Conservation (phyloP, 2,329 filamentous ascomycete species). For the Claviceps digitariae region DNA sequence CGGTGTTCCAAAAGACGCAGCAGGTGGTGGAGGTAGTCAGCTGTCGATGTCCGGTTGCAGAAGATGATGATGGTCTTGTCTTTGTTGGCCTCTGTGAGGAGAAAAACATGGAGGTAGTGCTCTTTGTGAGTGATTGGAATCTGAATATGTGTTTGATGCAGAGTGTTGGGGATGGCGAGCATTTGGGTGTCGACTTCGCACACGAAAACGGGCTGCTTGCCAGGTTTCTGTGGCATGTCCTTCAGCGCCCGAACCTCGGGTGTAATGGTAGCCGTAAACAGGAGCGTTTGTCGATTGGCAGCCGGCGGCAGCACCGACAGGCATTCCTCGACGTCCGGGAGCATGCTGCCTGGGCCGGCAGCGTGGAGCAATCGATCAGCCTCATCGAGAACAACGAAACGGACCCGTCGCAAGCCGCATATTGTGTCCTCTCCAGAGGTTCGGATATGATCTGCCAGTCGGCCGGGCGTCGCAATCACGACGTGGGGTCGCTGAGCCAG, state of each 20-base stretch:
- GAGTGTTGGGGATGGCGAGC: slow-evolving; percentile 65
- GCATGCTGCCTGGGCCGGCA: slow-evolving; percentile 67
- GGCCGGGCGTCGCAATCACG: slow-evolving; percentile 86
- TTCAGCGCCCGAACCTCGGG: slow-evolving; percentile 82
- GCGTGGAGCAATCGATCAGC: slow-evolving; percentile 76
- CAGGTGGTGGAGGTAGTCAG: slow-evolving; percentile 78
- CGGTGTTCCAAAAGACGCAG: slow-evolving; percentile 76
- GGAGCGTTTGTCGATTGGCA: slow-evolving; percentile 70
- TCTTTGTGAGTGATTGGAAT: slow-evolving; percentile 87
- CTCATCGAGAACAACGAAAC: slow-evolving; percentile 87
- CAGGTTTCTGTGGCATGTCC: slow-evolving; percentile 54
- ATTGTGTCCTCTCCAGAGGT: slow-evolving; percentile 87
- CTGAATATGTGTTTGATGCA: slow-evolving; percentile 75
- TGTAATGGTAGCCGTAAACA: slow-evolving; percentile 94
- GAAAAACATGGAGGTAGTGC: slow-evolving; percentile 82
- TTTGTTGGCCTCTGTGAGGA: slow-evolving; percentile 63
- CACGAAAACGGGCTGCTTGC: slow-evolving; percentile 68
- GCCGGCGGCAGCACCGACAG: slow-evolving; percentile 68
- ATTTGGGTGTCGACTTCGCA: slow-evolving; percentile 71
- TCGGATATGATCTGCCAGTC: slow-evolving; percentile 84
- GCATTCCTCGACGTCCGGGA: slow-evolving; percentile 87
- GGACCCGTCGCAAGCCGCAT: slow-evolving; percentile 62
- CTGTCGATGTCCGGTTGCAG: slow-evolving; percentile 81
- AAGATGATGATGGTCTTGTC: slow-evolving; percentile 80
- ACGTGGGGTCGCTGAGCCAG: slow-evolving; percentile 74